Conservation (phyloP, 2,329 filamentous ascomycete species). For the Colletotrichum karsti region DNA sequence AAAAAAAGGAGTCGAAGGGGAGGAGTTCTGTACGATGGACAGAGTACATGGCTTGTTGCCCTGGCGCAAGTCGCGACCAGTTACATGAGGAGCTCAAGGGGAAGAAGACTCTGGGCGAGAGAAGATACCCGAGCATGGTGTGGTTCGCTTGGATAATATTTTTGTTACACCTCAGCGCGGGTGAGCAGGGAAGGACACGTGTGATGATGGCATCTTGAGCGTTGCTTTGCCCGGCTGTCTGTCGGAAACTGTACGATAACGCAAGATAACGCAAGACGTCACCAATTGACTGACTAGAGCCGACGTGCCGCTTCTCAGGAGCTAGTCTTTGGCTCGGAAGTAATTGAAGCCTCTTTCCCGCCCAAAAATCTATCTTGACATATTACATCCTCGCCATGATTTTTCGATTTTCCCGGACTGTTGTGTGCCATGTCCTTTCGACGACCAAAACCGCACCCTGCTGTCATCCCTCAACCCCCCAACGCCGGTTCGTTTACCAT, state of each 20-base stretch:
- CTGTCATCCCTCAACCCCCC: neutral
- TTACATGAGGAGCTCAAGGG: neutral
- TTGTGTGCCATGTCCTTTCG: neutral
- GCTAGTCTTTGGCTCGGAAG: neutral
- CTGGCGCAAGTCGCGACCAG: neutral
- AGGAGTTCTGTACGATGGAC: constrained; percentile 2
- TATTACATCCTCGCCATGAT: neutral
- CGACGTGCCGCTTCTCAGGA: neutral
- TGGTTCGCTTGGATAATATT: constrained; percentile 25
- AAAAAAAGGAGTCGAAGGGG: constrained; percentile 12
- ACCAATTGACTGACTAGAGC: neutral
- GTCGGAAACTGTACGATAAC: constrained; percentile 20
- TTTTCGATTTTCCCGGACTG: neutral
- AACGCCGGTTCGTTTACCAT: constrained; percentile 27
- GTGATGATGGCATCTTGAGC: constrained; percentile 23
- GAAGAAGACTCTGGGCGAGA: neutral
- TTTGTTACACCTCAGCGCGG: constrained; percentile 14
- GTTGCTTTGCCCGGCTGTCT: constrained; percentile 4
- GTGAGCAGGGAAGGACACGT: constrained; percentile 1
- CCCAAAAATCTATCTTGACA: neutral
- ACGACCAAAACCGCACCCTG: constrained; percentile 3
- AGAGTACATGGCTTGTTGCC: neutral
- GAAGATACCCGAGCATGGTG: constrained; percentile 28
- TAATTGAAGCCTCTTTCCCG: no score
- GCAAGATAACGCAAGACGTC: neutral